phyloP scores from a whole-genome alignment of 345 rosid species.

The Limnanthes douglasii region DNA sequence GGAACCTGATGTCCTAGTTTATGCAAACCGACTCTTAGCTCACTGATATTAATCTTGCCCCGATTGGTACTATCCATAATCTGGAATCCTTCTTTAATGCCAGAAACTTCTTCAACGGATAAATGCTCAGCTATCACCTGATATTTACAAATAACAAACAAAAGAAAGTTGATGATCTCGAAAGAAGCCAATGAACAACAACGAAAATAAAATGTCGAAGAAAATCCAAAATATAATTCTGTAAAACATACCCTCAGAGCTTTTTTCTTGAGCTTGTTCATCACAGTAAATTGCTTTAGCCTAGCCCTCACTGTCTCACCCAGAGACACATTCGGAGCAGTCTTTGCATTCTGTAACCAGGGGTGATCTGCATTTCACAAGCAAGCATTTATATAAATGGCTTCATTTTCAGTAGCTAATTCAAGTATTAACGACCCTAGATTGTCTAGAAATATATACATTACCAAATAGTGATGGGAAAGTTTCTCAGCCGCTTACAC shows the following conservation, averaged over 20 bases:
- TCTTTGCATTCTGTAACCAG: conserved; percentile 73
- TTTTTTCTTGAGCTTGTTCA: conserved; percentile 93
- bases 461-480: too few species aligned
- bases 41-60: conserved; percentile 67
- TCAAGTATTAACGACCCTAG: too few species aligned
- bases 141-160: too few species aligned
- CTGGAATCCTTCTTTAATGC: conserved; percentile 66
- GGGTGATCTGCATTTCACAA: conserved; percentile 55
- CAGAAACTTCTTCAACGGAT: conserved; percentile 78
- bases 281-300: conserved; percentile 74
- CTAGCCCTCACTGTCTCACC: conserved; percentile 90
- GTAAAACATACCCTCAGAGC: conserved; percentile 57
- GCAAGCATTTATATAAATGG: background rate
- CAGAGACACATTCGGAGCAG: conserved; percentile 68
- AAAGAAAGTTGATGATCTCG: too few species aligned
- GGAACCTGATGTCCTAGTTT: conserved; percentile 57
- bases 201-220: background rate
- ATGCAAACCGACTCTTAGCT: conserved; percentile 52
- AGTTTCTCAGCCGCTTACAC: background rate
- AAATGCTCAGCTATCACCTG: conserved; percentile 86
- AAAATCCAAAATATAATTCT: background rate
- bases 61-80: conserved; percentile 54
- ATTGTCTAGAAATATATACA: too few species aligned
- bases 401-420: too few species aligned
- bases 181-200: too few species aligned